Base-by-base conservation (phyloP, 176 grass and related monocot genomes). In the Aegilops longissima region DNA sequence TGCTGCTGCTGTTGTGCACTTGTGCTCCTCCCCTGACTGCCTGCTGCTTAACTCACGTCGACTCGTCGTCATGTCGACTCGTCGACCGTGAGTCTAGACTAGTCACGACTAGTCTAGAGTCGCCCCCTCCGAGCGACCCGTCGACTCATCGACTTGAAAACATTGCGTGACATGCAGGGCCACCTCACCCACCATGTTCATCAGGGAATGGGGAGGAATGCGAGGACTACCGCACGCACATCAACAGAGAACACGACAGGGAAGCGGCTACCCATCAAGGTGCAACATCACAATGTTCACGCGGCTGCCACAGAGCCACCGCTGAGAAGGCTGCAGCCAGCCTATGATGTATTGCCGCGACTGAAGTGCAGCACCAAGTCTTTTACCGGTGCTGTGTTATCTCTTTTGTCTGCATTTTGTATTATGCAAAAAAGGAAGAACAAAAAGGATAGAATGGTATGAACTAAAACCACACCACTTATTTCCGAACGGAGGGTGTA, bases 201-300 rank as follows among this genome's bases (percentile, higher is more conserved):
- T 78, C 36, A 17, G 21, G 29, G 73, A 73, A 95, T 95, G 90
- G 90, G 92, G 24, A 92, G 84, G 75, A 88, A 86, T 18, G 77
- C 74, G 24, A 95, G 90, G 39, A 92, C 61, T 86, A 86, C 79
- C 90, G 88, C 20, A 92, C 79, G 12, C 78, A 87, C 33, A 85
- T 90, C 8, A 92, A 87, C 9, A 77, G 31, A 75, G 31, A 77
- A 82, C 58, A 87, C 87, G 17, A 17, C 83, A 17, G 33, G 79
- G 1, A 95, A 95, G 86, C 38, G 93, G 63, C 86, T 95, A 25
- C 92, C 90, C 80, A 84, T 90, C 74, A 95, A 85, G 79, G 86
- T 86, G 79, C 86, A 88, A 16, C 93, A 85, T 33, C 91, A 73
- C 52, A 85, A 84, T 62, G 82, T 90, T 59, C 63, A 84, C 9